Evolutionary conservation across 2,329 filamentous ascomycete genomes (phyloP), one percentile per base, ranked within the genome.

Genomic region (Trichoderma afroharzianum): DNA sequence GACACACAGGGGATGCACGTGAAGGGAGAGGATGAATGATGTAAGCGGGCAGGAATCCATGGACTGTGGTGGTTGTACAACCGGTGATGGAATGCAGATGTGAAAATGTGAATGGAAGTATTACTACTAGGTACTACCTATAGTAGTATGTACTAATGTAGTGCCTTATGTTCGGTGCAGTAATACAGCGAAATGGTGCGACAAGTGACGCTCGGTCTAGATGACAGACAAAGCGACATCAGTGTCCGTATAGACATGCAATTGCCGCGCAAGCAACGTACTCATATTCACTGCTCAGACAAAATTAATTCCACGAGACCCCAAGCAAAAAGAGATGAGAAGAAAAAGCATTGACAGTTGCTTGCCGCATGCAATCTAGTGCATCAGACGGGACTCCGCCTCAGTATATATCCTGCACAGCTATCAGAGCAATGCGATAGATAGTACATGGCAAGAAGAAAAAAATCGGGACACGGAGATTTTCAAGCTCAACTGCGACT

Each of bases 241-340:
- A n/a, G n/a, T n/a, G n/a, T n/a, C n/a, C 39, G 39, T n/a, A 68
- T n/a, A 26, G 36, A 59, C 39, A 57, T 55, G 66, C 66, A 68
- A 68, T 59, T 39, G 66, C 66, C 66, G 55, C 66, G 66, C 55
- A 59, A 68, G 57, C 57, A 32, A n/a, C 57, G 55, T 32, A 30
- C 43, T 50, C 47, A n/a, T 50, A 50, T 50, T 47, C n/a, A 43
- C 43, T 50, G 43, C 43, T 50, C 43, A 50, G n/a, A 3, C 3
- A 11, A 59, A 24, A n/a, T n/a, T n/a, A 36, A 50, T n/a, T 12
- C 30, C 18, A 43, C 12, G 24, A 43, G 18, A 30, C n/a, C 6
- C 18, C 24, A 36, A 28, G 18, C 3, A 21, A 57, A 21, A 21
- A 21, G 8, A 47, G 9, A 21, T 11, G 43, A 57, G 36, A 43